Conservation (phyloP, 768 basidiomycete species). For the Kwoniella sp. region DNA sequence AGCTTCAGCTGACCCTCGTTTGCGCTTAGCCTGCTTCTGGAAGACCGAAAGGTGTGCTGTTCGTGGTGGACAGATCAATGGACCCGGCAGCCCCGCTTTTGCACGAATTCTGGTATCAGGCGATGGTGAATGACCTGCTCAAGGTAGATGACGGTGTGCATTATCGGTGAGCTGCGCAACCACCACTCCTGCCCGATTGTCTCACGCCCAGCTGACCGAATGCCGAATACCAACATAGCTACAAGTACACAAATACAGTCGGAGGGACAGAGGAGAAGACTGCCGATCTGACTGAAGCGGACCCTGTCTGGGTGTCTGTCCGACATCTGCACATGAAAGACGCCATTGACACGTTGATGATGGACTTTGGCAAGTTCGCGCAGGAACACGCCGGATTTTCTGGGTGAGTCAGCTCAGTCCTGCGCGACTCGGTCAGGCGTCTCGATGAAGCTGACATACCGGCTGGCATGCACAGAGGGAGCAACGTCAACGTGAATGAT, state of each 20-base stretch:
- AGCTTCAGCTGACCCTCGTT: conserved; percentile 14
- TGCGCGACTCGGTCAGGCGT: too few species aligned
- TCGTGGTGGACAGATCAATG: conserved; percentile 96
- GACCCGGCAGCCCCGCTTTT: conserved; percentile 85
- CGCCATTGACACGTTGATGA: conserved; percentile 94
- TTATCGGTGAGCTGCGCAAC: conserved; percentile 70
- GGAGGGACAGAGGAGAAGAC: conserved; percentile 87
- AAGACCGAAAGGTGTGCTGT: conserved; percentile 74
- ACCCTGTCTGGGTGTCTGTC: conserved; percentile 86
- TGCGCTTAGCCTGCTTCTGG: conserved; percentile 53
- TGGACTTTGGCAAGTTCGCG: conserved; percentile 91
- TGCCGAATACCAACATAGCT: conserved; percentile 68
- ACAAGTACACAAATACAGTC: conserved; percentile 85
- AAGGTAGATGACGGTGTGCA: conserved; percentile 81
- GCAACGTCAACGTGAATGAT: conserved; percentile 86
- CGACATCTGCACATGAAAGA: conserved; percentile 99
- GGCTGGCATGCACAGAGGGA: conserved; percentile 61
- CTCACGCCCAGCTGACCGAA: neutral
- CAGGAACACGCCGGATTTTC: conserved; percentile 93
- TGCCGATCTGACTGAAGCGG: conserved; percentile 79
- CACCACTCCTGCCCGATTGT: neutral
- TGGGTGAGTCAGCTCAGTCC: conserved; percentile 62
- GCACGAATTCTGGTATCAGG: conserved; percentile 99
- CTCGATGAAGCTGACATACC: too few species aligned
- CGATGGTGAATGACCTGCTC: conserved; percentile 94